A percentile compares a stretch with the other conserved stretches of the same genome.
These are phyloP conservation scores for Epichloe amarillans DNA, from an alignment of 2,329 filamentous ascomycete species.

Conservation along the genomic window DNA sequence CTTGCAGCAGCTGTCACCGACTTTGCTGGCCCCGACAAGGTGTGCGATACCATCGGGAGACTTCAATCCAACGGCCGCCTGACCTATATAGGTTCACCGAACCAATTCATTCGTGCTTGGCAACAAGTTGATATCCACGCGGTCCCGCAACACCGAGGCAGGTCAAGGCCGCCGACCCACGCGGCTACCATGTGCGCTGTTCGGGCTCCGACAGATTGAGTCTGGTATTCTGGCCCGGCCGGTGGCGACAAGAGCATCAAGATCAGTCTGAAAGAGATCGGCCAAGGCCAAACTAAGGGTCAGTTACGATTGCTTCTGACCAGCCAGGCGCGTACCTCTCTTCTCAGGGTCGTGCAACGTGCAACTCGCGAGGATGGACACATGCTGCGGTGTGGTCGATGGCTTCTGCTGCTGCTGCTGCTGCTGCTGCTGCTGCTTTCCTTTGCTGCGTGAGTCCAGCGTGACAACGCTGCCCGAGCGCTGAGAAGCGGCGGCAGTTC, in stretches of 20 bases:
- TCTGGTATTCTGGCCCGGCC: constrained; percentile 13
- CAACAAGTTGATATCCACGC: constrained; percentile 12
- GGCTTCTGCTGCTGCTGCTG: too few species aligned
- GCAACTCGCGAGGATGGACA: too few species aligned
- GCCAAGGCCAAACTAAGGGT: too few species aligned
- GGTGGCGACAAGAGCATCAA: constrained; percentile 7
- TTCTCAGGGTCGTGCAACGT: too few species aligned
- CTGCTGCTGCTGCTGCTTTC: too few species aligned
- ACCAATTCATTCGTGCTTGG: constrained; percentile 6
- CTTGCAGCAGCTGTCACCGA: too few species aligned
- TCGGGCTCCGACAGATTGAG: constrained; percentile 9
- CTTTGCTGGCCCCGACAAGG: too few species aligned
- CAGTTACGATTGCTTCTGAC: too few species aligned
- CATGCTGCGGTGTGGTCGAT: too few species aligned
- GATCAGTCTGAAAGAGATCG: constrained; percentile 3
- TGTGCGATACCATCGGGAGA: too few species aligned
- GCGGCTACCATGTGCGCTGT: constrained; percentile 12
- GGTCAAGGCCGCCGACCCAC: constrained; percentile 12
- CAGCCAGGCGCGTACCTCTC: too few species aligned
- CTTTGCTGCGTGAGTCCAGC: too few species aligned
- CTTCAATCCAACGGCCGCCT: not conserved
- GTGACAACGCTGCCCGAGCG: not conserved
- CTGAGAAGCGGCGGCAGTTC: not conserved
- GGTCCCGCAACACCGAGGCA: constrained; percentile 10
- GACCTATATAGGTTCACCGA: constrained; percentile 8